Evolutionary conservation across 83 land plant genomes (phyloP).

Genomic region (Diphasiastrum complanatum): DNA sequence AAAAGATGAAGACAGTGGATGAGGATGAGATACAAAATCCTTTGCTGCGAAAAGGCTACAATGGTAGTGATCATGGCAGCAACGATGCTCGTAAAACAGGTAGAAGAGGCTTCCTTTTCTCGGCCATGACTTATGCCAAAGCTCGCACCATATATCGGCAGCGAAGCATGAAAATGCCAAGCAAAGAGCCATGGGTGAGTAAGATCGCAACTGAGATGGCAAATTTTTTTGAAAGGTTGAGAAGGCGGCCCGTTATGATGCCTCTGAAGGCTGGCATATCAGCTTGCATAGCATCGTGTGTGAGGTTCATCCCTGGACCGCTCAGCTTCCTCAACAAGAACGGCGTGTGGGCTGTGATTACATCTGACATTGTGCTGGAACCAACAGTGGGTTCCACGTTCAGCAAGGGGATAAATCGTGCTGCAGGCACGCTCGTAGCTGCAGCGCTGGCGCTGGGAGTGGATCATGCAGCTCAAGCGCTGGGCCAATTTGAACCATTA

Average conservation of each 20-base stretch:
- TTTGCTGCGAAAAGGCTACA: too few species aligned
- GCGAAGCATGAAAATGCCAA: too few species aligned
- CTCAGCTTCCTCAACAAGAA: slow-evolving; percentile 11
- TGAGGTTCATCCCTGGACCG: slow-evolving; percentile 7
- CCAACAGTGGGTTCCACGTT: slow-evolving; percentile 13
- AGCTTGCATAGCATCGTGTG: slow-evolving; percentile 1
- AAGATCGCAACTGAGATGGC: too few species aligned
- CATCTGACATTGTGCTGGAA: slow-evolving; percentile 18
- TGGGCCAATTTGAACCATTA: slow-evolving; percentile 11
- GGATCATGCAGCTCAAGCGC: background rate
- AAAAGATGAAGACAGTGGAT: too few species aligned
- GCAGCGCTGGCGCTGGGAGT: slow-evolving; percentile 11
- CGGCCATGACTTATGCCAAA: too few species aligned
- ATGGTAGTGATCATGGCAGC: too few species aligned
- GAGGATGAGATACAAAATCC: too few species aligned
- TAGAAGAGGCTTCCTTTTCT: too few species aligned
- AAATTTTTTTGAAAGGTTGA: too few species aligned
- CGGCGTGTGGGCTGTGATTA: slow-evolving; percentile 21
- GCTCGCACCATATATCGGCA: too few species aligned
- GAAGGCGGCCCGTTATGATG: background rate
- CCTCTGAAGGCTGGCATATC: slow-evolving; percentile 20
- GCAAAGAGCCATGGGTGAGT: too few species aligned
- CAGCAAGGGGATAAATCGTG: slow-evolving; percentile 23
- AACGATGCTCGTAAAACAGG: too few species aligned
- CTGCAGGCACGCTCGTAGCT: slow-evolving; percentile 16